A percentile compares a stretch with the other conserved stretches of the same genome.
Evolutionary conservation across 371 early-diverging fungal genomes (phyloP).

Genomic region (Mortierella sp.): DNA sequence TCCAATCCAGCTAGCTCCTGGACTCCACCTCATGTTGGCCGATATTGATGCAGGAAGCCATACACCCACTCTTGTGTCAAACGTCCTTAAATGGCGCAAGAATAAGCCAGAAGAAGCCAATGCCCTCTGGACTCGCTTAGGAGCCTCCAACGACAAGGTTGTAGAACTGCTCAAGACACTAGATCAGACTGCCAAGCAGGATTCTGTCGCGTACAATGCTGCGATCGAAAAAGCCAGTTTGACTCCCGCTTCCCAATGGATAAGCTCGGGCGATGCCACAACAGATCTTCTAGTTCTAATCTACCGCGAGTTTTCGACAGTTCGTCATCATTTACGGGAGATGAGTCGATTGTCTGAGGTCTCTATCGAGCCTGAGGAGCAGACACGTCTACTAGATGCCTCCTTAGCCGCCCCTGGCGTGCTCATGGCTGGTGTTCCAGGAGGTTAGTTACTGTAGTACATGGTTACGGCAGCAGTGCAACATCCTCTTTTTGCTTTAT

Average conservation of each 20-base stretch:
- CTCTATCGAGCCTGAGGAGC: slow-evolving; percentile 91
- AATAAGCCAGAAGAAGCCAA: slow-evolving; percentile 66
- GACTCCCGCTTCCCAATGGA: slow-evolving; percentile 27
- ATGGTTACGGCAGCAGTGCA: no score
- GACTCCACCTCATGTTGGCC: slow-evolving; percentile 82
- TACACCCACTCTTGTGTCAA: slow-evolving; percentile 92
- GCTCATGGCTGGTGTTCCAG: slow-evolving; percentile 93
- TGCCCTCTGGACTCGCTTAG: slow-evolving; percentile 28
- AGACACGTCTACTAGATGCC: slow-evolving; percentile 85
- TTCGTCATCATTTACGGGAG: slow-evolving; percentile 64
- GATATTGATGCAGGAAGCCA: slow-evolving; percentile 94
- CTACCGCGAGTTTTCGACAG: slow-evolving; percentile 36
- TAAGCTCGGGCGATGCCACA: slow-evolving; percentile 8
- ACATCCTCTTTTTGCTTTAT: slow-evolving; percentile 1
- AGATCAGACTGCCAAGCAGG: slow-evolving; percentile 19
- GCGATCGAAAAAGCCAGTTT: slow-evolving; percentile 26
- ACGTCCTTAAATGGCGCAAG: slow-evolving; percentile 88
- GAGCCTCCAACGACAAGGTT: slow-evolving; percentile 33
- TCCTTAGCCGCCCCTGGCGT: slow-evolving; percentile 83
- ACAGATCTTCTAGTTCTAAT: slow-evolving; percentile 23
- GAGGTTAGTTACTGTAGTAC: slow-evolving; percentile 66
- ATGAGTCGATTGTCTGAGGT: slow-evolving; percentile 82
- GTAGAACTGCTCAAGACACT: slow-evolving; percentile 35
- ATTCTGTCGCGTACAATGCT: slow-evolving; percentile 15
- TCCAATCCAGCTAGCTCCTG: slow-evolving; percentile 77